Base-by-base conservation (phyloP, 306 rosid genomes). In the Rosa lucieae region DNA sequence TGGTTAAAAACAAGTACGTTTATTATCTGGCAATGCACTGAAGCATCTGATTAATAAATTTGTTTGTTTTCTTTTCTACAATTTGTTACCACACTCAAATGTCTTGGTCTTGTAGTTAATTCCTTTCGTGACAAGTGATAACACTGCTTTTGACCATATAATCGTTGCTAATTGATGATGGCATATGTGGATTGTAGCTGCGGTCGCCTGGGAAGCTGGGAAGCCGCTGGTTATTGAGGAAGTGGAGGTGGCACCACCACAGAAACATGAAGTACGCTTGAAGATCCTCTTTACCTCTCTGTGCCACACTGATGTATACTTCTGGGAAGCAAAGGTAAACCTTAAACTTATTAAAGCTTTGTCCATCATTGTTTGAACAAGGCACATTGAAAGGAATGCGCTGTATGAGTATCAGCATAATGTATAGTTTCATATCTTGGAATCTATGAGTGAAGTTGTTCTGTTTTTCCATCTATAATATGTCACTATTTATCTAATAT, bases 151-250 rank as follows among this genome's bases (percentile, higher is more conserved):
- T 9, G 5, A 37, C 0, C 14, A 14, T 55, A 8, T 63, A 21
- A 8, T 7, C 29, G 10, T 63, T 43, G 18, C 29, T 11, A 53
- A 12, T 55, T 5, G 18, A 20, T 23, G 35, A 32, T 52, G 49
- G 6, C 29, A 11, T 59, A 3, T 74, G 58, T 47, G 59, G 21
- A 14, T 32, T 84, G 63, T 11, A 87, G 90, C 90, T 44, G 88
- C 90, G 46, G 90, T 87, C 66, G 88, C 90, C 4, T 87, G 90
- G 88, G 88, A 85, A 71, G 90, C 90, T 2, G 88, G 87, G 59
- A 87, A 87, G 82, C 90, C 90, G 29, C 77, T 85, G 47, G 88
- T 82, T n/a, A 82, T 87, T 37, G 88, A 87, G 72, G 88, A 82
- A 71, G 85, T 87, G 37, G 90, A 87, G 73, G 88, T 87, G 44